Base-by-base conservation (phyloP, 176 grass and related monocot genomes). In the Triticum turgidum region DNA sequence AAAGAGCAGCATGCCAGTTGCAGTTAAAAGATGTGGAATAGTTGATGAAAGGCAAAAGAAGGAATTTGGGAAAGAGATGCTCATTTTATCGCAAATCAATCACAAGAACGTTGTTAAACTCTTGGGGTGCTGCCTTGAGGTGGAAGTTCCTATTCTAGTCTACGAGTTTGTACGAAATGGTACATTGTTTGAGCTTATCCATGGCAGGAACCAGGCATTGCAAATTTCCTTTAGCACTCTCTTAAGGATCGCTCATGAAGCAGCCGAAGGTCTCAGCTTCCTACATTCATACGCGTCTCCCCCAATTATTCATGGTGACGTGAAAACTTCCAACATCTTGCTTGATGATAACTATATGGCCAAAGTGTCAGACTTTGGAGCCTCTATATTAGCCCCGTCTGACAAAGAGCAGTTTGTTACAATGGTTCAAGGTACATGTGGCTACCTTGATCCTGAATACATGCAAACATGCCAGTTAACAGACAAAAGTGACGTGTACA, bases 401-500 rank as follows among this genome's bases (percentile, higher is more conserved):
- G 65, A 79, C 10, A 27, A 88, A 22, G 87, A 84, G 2, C 87
- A 88, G 21, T 84, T 84, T 52, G 87, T 87, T 10, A 87, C 79
- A 42, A 67, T 87, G 69, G 11, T 82, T 67, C 82, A 85, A 33
- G 76, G 82, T 18, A 89, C 87, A 0, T 89, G 87, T 18, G 87
- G 82, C 9, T 89, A 89, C 34, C 82, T 85, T 0, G 76, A 85
- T 25, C 87, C 88, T 27, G 88, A 89, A 15, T 89, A 89, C 70
- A 69, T 89, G 88, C 82, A 67, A 15, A 89, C 87, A 44, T 89
- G 82, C 18, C 82, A 85, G 49, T 34, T 88, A 18, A 88, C 87
- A 0, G 54, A 88, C 6, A 88, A 88, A 51, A 88, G 87, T 0
- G 87, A 89, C 0, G 82, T 80, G 3, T 89, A 67, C 1, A 85